Base-by-base conservation (phyloP, 768 basidiomycete species). In the Porpolomopsis calyptriformis region DNA sequence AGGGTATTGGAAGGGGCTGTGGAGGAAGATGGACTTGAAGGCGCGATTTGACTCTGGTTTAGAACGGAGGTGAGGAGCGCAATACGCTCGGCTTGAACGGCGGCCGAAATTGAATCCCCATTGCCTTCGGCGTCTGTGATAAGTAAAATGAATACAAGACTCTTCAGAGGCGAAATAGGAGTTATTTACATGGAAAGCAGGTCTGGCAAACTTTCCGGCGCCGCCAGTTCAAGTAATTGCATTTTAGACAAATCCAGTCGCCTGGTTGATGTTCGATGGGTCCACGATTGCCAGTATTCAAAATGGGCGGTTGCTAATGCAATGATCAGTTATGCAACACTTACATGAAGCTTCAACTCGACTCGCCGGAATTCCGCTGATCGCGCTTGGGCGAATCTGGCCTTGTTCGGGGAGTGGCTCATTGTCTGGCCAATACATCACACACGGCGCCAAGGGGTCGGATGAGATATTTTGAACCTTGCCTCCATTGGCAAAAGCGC, bases 371-470 rank as follows among this genome's bases (percentile, higher is more conserved):
- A 78, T 53, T 14, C 78, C 78, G 43, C 67, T 62, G 14, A 81
- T 62, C 18, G 57, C 69, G 49, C 65, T 71, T 0, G 82, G 85
- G 2, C 85, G 70, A 48, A 82, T 84, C 65, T 90, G 88, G 10
- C 83, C 78, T 58, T 77, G 80, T 53, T 85, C 82, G 1, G 88
- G 88, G 50, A 86, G 68, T 3, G 84, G 74, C 57, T 91, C 88
- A 54, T 91, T 91, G 60, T 89, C 87, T 4, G 88, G 87, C 88
- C 88, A 91, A 55, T 82, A 90, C 78, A 90, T 81, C 65, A 88
- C 71, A 54, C 87, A 87, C 3, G 87, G 83, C 23, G 67, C 55
- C 40, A 78, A 59, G 16, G 85, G 84, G 58, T 90, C 85, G 31
- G 54, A 66, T 22, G 85, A 88, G 49, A 90, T 62, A 54, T 91